Percentiles rank a stretch among this genome's conserved stretches.
Evolutionary conservation across 2,329 filamentous ascomycete species (phyloP).

Genomic region (Thermothelomyces thermophilus): DNA sequence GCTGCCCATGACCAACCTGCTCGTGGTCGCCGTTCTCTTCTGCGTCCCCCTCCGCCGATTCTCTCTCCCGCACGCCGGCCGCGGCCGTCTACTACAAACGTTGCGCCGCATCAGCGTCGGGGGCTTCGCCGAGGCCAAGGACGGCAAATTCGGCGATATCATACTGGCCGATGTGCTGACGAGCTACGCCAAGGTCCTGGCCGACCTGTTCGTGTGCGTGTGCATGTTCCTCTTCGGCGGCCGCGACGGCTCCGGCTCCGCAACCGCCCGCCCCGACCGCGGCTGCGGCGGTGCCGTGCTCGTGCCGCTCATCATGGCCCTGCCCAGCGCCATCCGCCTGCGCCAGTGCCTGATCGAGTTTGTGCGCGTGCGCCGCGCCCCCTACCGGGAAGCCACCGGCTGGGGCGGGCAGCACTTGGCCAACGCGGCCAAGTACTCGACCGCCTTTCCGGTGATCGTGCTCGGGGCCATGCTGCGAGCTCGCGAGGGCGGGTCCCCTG

Average conservation of each 20-base stretch:
- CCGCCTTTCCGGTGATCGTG: slow-evolving; percentile 84
- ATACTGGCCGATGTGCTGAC: slow-evolving; percentile 90
- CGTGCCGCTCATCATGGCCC: slow-evolving; percentile 75
- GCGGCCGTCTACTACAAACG: slow-evolving; percentile 67
- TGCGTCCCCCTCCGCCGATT: slow-evolving; percentile 63
- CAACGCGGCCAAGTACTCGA: slow-evolving; percentile 93
- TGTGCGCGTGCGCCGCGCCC: slow-evolving; percentile 57
- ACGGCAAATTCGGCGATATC: slow-evolving; percentile 93
- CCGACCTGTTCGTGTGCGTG: slow-evolving; percentile 77
- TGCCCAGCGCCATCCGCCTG: slow-evolving; percentile 79
- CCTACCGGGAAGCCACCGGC: slow-evolving; percentile 49
- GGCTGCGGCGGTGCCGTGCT: slow-evolving; percentile 71
- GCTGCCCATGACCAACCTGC: slow-evolving; percentile 77
- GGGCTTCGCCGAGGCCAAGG: slow-evolving; percentile 74
- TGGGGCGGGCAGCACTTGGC: slow-evolving; percentile 84
- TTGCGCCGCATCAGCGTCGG: slow-evolving; percentile 75
- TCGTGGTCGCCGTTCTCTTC: slow-evolving; percentile 64
- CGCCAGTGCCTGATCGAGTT: slow-evolving; percentile 91
- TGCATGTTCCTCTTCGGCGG: slow-evolving; percentile 72
- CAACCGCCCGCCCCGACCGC: slow-evolving; percentile 74
- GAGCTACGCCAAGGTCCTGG: slow-evolving; percentile 87
- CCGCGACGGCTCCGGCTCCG: slow-evolving; percentile 49
- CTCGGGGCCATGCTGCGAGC: slow-evolving; percentile 67
- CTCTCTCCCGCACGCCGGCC: slow-evolving; percentile 57
- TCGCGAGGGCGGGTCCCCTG: slow-evolving; percentile 37